Conservation (phyloP, 768 basidiomycete species). For the Bullera alba region DNA sequence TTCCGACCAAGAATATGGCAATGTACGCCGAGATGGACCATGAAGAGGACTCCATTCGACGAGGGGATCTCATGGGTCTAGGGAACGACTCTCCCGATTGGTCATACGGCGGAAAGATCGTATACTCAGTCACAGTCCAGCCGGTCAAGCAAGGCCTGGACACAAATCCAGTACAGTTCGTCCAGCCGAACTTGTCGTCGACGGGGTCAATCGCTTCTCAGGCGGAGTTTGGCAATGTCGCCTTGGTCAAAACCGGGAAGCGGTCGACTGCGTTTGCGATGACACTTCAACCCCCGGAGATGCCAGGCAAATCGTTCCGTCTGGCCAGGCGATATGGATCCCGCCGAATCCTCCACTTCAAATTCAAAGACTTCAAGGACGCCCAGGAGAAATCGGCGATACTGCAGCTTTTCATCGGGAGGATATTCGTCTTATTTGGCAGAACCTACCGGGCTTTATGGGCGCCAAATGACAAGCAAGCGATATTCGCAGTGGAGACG, state of each 20-base stretch:
- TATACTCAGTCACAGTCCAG: slow-evolving; percentile 12
- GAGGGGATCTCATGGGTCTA: slow-evolving; percentile 8
- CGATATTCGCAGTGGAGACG: slow-evolving; percentile 19
- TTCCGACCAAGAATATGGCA: background rate
- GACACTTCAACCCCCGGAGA: slow-evolving; percentile 10
- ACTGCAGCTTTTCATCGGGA: slow-evolving; percentile 17
- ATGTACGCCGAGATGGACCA: slow-evolving; percentile 17
- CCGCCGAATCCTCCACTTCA: slow-evolving; percentile 23
- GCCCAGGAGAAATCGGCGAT: background rate
- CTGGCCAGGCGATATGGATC: slow-evolving; percentile 31
- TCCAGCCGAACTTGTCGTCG: background rate
- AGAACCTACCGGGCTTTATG: slow-evolving; percentile 25
- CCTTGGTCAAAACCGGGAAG: background rate
- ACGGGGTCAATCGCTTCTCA: slow-evolving; percentile 5
- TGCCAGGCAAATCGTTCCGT: slow-evolving; percentile 27
- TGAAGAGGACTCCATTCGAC: slow-evolving; percentile 18
- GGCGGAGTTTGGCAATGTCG: background rate
- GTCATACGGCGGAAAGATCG: slow-evolving; percentile 25
- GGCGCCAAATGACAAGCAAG: slow-evolving; percentile 17
- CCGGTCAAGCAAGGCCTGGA: background rate
- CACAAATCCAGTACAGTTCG: background rate
- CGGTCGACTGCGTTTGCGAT: background rate
- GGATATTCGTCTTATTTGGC: slow-evolving; percentile 26
- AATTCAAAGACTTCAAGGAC: slow-evolving; percentile 1
- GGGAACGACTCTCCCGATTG: slow-evolving; percentile 14